phyloP scores from a whole-genome alignment of 768 basidiomycete genomes.

The Suillus alpinus region DNA sequence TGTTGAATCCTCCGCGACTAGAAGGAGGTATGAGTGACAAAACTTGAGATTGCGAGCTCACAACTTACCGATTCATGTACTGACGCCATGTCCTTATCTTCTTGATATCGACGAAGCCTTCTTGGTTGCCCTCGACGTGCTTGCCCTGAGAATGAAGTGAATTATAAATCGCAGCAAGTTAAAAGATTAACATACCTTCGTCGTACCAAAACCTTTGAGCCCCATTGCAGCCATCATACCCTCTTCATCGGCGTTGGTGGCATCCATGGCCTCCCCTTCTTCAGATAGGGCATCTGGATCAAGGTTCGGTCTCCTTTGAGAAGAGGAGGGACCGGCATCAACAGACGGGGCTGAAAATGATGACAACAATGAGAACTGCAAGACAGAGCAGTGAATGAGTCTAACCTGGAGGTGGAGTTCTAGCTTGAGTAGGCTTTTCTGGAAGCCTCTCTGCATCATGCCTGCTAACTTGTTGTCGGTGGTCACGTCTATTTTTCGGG shows the following conservation, averaged over 20 bases:
- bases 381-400: neutral
- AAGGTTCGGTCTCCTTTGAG: conserved; percentile 30
- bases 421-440: neutral
- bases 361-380: neutral
- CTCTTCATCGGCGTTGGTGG: conserved; percentile 65
- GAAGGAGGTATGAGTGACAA: conserved; percentile 14
- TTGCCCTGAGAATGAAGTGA: conserved; percentile 53
- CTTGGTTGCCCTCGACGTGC: conserved; percentile 79
- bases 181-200: conserved; percentile 58
- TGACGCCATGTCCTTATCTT: conserved; percentile 92
- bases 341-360: neutral
- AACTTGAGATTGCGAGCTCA: conserved; percentile 1
- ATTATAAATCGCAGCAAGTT: neutral
- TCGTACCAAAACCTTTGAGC: conserved; percentile 79
- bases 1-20: conserved; percentile 85
- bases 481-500: conserved; percentile 21
- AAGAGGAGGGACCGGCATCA: conserved; percentile 5
- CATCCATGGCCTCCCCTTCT: conserved; percentile 48
- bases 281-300: conserved; percentile 47
- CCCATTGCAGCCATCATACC: conserved; percentile 93
- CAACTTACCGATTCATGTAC: conserved; percentile 89
- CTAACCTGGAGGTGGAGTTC: conserved; percentile 3
- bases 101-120: conserved; percentile 63
- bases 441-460: neutral
- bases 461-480: conserved; percentile 16